Conservation (phyloP, 805 yeast genomes). For the Millerozyma acaciae region DNA sequence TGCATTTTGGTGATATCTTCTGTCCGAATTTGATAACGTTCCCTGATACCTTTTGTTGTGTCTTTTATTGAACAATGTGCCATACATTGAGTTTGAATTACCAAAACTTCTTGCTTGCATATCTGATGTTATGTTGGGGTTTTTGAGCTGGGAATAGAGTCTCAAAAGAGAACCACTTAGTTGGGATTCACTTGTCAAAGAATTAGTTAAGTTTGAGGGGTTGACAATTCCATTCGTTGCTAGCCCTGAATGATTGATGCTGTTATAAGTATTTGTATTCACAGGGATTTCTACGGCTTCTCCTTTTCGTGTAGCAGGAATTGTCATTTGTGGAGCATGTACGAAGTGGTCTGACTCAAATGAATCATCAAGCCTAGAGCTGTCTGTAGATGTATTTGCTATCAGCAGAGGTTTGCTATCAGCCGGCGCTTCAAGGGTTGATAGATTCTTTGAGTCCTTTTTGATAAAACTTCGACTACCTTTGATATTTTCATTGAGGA, state of each 20-base stretch:
- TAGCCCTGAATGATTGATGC: too few species aligned
- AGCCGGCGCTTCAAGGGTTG: too few species aligned
- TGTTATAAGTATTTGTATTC: constrained; percentile 17
- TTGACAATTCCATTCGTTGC: too few species aligned
- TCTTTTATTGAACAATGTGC: constrained; percentile 17
- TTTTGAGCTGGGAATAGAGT: constrained; percentile 21
- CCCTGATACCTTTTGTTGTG: constrained; percentile 1
- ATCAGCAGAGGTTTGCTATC: too few species aligned
- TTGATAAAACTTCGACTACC: constrained; percentile 10
- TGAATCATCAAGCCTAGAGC: too few species aligned
- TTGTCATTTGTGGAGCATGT: constrained; percentile 56
- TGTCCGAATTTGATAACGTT: background rate
- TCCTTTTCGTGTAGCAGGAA: constrained; percentile 77
- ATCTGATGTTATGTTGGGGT: constrained; percentile 10
- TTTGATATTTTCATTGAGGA: constrained; percentile 11
- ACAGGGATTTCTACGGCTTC: constrained; percentile 71
- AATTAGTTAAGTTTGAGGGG: too few species aligned
- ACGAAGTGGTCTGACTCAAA: too few species aligned
- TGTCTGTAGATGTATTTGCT: too few species aligned
- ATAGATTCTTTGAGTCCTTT: constrained; percentile 6
- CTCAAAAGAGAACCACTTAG: constrained; percentile 23
- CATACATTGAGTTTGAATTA: constrained; percentile 22
- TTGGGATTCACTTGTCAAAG: too few species aligned
- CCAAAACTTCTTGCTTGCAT: constrained; percentile 21
- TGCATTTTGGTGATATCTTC: background rate